These are phyloP conservation scores for Apostasia ramifera DNA, from an alignment of 106 monocot species.

Conservation along the genomic window DNA sequence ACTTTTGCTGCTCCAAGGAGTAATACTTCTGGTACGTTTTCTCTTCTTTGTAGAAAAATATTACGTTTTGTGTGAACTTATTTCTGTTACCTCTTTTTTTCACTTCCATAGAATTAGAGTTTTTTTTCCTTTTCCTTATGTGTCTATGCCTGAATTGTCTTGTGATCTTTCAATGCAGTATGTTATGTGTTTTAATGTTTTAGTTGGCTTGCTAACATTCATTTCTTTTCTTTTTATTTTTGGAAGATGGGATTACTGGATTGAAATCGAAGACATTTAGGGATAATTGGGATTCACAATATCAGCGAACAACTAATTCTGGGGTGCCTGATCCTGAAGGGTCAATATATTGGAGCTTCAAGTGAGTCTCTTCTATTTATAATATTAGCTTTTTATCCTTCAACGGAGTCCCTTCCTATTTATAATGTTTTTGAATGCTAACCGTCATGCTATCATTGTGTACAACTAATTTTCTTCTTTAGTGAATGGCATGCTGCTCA, in stretches of 20 bases:
- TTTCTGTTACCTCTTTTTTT: neutral
- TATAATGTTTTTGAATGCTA: neutral
- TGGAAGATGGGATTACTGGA: constrained; percentile 79
- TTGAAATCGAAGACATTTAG: constrained; percentile 62
- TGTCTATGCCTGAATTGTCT: constrained; percentile 3
- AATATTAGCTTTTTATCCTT: constrained; percentile 14
- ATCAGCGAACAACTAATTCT: constrained; percentile 85
- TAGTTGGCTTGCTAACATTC: neutral
- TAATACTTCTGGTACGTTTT: constrained; percentile 72
- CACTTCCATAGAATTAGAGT: neutral
- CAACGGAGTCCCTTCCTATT: constrained; percentile 38
- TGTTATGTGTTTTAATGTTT: neutral
- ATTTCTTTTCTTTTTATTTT: neutral
- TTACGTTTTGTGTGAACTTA: neutral
- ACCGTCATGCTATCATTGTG: too few species aligned
- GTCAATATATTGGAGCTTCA: constrained; percentile 86
- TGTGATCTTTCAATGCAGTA: neutral
- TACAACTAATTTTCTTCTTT: too few species aligned
- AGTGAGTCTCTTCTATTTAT: constrained; percentile 29
- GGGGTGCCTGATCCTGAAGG: constrained; percentile 79
- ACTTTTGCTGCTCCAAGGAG: constrained; percentile 63
- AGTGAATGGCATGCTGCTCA: too few species aligned
- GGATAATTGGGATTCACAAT: constrained; percentile 85
- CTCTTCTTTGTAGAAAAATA: neutral
- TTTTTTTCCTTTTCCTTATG: neutral